Evolutionary conservation across 306 rosid genomes (phyloP).

Genomic region (Quercus suber): DNA sequence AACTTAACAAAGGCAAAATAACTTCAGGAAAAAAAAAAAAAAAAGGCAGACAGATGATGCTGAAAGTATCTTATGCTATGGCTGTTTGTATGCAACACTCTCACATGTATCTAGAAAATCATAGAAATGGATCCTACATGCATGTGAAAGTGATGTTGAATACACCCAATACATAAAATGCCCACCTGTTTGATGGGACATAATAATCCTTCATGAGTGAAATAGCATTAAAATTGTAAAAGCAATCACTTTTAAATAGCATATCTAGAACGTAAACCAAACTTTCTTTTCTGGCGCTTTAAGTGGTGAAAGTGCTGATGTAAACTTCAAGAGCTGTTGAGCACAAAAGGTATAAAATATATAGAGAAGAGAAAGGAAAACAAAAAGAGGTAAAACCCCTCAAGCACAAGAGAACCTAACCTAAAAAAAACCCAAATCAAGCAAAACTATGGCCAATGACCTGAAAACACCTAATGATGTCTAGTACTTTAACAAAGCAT

Average conservation of each 20-base stretch:
- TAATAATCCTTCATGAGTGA: neutral
- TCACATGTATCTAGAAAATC: no score
- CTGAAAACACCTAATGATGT: neutral
- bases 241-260: neutral
- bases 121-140: no score
- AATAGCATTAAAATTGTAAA: neutral
- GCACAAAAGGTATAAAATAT: neutral
- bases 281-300: neutral
- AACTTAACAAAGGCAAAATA: constrained; percentile 16
- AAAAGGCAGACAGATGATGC: neutral
- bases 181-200: neutral
- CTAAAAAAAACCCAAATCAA: neutral
- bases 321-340: neutral
- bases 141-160: no score
- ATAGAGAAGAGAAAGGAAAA: neutral
- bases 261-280: neutral
- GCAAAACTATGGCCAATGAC: neutral
- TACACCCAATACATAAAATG: no score
- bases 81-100: no score
- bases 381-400: neutral
- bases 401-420: neutral
- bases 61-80: no score
- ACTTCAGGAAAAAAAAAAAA: neutral
- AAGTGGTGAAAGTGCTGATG: neutral
- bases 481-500: neutral